Base-by-base conservation (phyloP, 169 alveolate genomes). In the Theileria orientalis region DNA sequence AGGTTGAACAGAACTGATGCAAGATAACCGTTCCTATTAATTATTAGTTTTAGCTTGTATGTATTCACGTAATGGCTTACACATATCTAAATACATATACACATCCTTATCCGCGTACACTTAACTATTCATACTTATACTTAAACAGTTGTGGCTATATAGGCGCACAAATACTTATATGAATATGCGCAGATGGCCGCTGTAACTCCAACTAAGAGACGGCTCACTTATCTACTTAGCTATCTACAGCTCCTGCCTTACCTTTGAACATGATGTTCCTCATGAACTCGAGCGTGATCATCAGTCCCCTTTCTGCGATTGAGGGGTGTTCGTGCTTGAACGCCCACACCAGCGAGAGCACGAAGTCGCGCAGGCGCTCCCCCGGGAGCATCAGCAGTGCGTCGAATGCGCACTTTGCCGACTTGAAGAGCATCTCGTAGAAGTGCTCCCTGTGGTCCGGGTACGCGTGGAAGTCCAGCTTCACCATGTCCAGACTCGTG, bases 391-490 rank as follows among this genome's bases (percentile, higher is more conserved):
- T 60, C 51, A 92, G 78, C 32, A 94, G 62, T 51, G 90, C 90
- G 37, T 83, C 88, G 71, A 92, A 92, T 57, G 95, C 89, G 70
- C 83, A 89, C 73, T 86, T 90, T 27, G 90, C 89, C 42, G 93
- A 83, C 67, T 94, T 93, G 70, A 91, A 90, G 29, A 94, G 63
- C 66, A 94, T 76, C 67, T 90, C 90, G 73, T 92, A 94, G 69
- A 94, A 94, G 59, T 90, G 76, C 84, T 92, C 95, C 41, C 97
- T 64, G 69, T 94, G 97, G 69, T 94, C 97, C 11, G 97, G 97
- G 70, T 89, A 94, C 14, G 95, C 90, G 73, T 93, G 95, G 69
- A 92, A 94, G 76, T 94, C 95, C 71, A 90, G 85, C 73, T 94
- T 94, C 57, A 94, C 92, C 96, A 94, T 92, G 69, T 92, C 93